A percentile compares a stretch with the other conserved stretches of the same genome.
These are phyloP conservation scores for Aspergillus bertholletiae DNA, from an alignment of 495 filamentous ascomycete genomes.

Conservation along the genomic window DNA sequence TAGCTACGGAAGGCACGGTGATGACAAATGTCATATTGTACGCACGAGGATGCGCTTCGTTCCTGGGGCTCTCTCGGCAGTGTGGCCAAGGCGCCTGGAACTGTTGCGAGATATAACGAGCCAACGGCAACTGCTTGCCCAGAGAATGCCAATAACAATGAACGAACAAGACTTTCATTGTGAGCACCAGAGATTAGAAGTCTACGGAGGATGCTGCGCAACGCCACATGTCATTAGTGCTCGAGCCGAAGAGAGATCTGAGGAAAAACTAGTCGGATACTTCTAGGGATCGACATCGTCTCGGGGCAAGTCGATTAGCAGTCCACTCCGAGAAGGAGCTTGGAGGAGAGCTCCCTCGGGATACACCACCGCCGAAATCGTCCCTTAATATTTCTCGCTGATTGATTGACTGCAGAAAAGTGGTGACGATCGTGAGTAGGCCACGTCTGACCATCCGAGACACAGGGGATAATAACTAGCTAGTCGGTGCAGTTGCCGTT, in stretches of 20 bases:
- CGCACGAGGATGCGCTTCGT: background rate
- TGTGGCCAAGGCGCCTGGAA: constrained; percentile 10
- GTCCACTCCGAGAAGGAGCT: background rate
- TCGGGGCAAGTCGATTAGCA: background rate
- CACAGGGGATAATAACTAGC: background rate
- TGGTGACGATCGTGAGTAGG: background rate
- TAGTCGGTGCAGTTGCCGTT: background rate
- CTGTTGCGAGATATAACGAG: constrained; percentile 4
- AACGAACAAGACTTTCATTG: background rate
- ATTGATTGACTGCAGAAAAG: background rate
- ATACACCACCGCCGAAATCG: no score
- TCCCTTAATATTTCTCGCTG: background rate
- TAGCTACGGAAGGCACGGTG: background rate
- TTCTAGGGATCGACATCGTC: background rate
- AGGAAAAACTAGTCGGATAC: background rate
- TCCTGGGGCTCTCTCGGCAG: constrained; percentile 9
- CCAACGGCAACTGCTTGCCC: background rate
- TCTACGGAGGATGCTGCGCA: constrained; percentile 4
- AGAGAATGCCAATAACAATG: constrained; percentile 1
- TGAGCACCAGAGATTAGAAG: background rate
- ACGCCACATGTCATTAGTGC: background rate
- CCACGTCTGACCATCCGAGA: background rate
- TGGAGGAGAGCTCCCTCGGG: background rate
- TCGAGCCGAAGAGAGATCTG: background rate
- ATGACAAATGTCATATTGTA: background rate